Conservation (phyloP, 2,329 filamentous ascomycete species). For the Verticillium albo-atrum region DNA sequence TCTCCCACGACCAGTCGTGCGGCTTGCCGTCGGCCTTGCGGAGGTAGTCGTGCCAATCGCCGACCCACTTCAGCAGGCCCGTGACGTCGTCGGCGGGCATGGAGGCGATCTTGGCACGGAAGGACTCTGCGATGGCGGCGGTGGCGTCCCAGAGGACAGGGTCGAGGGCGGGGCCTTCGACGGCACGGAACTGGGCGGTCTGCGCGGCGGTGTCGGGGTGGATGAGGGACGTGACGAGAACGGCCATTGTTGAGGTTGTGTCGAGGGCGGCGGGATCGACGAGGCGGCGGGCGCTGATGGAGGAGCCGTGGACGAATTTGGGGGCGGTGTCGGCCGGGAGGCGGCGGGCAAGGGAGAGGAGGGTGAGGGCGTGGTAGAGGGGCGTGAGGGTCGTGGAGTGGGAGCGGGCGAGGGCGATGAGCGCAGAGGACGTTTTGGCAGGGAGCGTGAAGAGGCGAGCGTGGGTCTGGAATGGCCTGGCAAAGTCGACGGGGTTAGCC, state of each 20-base stretch:
- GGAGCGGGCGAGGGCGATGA: conserved; percentile 34
- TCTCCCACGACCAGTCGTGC: conserved; percentile 40
- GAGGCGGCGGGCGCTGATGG: conserved; percentile 40
- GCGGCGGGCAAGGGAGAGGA: conserved; percentile 33
- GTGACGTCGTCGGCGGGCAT: conserved; percentile 38
- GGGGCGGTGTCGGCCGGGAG: conserved; percentile 26
- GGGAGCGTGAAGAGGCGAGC: conserved; percentile 32
- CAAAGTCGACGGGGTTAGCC: conserved; percentile 26
- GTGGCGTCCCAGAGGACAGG: conserved; percentile 38
- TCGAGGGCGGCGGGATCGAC: conserved; percentile 21
- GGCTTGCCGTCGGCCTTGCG: conserved; percentile 34
- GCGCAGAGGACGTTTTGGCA: conserved; percentile 15
- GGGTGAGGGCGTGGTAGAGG: conserved; percentile 40
- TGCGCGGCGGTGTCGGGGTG: conserved; percentile 21
- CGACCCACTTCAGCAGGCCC: conserved; percentile 35
- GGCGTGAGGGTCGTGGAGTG: conserved; percentile 42
- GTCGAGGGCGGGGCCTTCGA: conserved; percentile 23
- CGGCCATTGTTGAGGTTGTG: conserved; percentile 27
- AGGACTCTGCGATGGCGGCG: conserved; percentile 24
- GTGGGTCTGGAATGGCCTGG: conserved; percentile 28
- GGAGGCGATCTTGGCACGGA: conserved; percentile 24
- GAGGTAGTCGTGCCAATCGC: conserved; percentile 39
- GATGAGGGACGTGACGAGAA: conserved; percentile 30
- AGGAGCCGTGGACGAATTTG: conserved; percentile 33
- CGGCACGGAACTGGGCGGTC: conserved; percentile 38